Base-by-base conservation (phyloP, 352 stramenopile genomes). In the Globisporangium parvum region DNA sequence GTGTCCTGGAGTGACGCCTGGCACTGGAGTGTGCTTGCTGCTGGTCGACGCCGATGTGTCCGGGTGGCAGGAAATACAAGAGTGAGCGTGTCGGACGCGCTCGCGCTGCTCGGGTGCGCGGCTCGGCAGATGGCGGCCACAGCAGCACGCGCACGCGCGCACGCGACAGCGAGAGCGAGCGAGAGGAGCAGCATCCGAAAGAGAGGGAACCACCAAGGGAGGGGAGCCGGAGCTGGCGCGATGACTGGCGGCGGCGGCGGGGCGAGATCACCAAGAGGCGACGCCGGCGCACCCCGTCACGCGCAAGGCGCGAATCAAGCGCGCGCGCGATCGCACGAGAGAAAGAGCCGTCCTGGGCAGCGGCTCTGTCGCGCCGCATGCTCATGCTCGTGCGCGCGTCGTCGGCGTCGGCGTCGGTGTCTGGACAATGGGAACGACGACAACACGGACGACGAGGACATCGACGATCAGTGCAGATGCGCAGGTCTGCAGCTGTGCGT, bases 11-110 rank as follows among this genome's bases (percentile, higher is more conserved):
- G 35, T 15, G 24, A 47, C 23, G 28, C 23, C 21, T 9, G 12
- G 21, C 10, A 28, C 24, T 26, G 31, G 15, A 28, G 14, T 18
- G 28, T 14, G 20, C 44, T 10, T n/a, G 4, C 20, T 33, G 37
- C 24, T 23, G n/a, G n/a, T n/a, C n/a, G n/a, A n/a, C n/a, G n/a
- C n/a, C 24, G 53, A 51, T 52, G 56, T 62, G 48, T 51, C 40
- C 49, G 56, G 35, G 50, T 11, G n/a, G 50, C 41, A 47, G 56
- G 37, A 62, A 62, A 62, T 52, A 31, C 49, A 37, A 62, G 45
- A 62, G 40, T 62, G 55, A 61, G 56, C 10, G 24, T 42, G 26
- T 20, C 28, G 11, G 15, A n/a, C n/a, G n/a, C n/a, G n/a, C n/a
- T n/a, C n/a, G n/a, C n/a, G n/a, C n/a, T 45, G 46, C 28, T 56